Base-by-base conservation (phyloP, 1,284 basidiomycete genomes). In the Sporisorium graminicola region DNA sequence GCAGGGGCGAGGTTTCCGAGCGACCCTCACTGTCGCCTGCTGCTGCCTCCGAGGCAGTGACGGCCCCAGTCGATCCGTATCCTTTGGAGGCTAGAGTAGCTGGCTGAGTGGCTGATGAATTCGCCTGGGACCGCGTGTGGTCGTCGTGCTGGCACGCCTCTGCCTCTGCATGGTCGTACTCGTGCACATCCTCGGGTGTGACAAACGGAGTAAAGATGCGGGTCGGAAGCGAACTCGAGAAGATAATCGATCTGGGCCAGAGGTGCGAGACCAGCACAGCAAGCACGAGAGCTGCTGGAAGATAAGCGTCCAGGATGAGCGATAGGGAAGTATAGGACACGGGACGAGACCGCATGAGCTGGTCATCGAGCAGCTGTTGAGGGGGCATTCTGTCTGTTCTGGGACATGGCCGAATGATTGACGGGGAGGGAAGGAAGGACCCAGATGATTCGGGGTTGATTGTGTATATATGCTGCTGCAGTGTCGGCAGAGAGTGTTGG, bases 1-100 rank as follows among this genome's bases (percentile, higher is more conserved):
- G 61, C 10, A 70, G 62, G 9, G 67, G 67, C 37, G 67, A 60
- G 12, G 53, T 65, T 35, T 70, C 67, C 10, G 57, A 52, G n/a
- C 50, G 40, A 6, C 29, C 42, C 1, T 43, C 49, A 33, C 49
- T 35, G 20, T 52, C 4, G 3, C 24, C 4, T 20, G n/a, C 27
- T 20, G 20, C 6, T 14, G 10, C 24, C 3, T 16, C 37, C 4
- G 29, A 14, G 42, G 4, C 3, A 1, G 10, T 13, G 3, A 1
- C 6, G 6, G 9, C 7, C 6, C 16, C 8, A 1, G 62, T 58
- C 10, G 67, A 43, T 5, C 62, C 67, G 20, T 70, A 61, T n/a
- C 47, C 54, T 13, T 56, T 40, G 3, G 29, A 13, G 14, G 37
- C 22, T 13, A 8, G 3, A 18, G 42, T n/a, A 9, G 37, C 40